phyloP scores from a whole-genome alignment of 192 early-diverging fungal genomes.

The Haplosporangium gracile region DNA sequence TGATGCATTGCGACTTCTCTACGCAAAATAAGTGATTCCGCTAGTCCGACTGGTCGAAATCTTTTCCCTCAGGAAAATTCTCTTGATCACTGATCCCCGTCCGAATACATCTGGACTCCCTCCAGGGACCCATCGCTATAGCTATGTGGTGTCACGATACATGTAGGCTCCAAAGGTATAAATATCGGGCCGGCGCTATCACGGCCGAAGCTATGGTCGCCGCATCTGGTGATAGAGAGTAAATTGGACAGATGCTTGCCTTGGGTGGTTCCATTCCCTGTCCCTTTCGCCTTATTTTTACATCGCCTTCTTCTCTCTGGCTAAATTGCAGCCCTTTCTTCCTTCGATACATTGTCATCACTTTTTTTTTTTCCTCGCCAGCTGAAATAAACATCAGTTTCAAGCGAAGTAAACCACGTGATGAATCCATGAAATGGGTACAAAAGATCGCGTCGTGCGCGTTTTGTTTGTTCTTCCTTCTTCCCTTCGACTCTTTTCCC shows the following conservation, averaged over 20 bases:
- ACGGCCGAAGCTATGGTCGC: constrained; percentile 4
- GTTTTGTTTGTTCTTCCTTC: neutral
- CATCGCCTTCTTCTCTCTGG: neutral
- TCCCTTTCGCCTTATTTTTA: neutral
- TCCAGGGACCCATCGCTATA: too few relatives aligned
- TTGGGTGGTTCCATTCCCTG: neutral
- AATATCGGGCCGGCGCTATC: neutral
- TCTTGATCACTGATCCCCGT: neutral
- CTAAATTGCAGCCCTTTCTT: too few relatives aligned
- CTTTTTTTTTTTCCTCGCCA: too few relatives aligned
- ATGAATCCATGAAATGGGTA: neutral
- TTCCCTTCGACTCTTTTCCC: neutral
- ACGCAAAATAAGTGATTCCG: neutral
- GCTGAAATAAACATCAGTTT: neutral
- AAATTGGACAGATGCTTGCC: neutral
- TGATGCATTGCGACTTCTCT: too few relatives aligned
- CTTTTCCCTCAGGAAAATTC: neutral
- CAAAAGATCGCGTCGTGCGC: neutral
- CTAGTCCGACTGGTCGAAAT: neutral
- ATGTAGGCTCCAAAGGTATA: neutral
- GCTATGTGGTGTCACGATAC: neutral
- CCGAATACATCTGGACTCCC: neutral
- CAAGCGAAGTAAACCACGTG: neutral
- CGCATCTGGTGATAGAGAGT: neutral
- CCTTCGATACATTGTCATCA: too few relatives aligned